Evolutionary conservation across 2,329 filamentous ascomycete genomes (phyloP), one percentile per base, ranked within the genome.

Genomic region (Hypoxylon sp.): DNA sequence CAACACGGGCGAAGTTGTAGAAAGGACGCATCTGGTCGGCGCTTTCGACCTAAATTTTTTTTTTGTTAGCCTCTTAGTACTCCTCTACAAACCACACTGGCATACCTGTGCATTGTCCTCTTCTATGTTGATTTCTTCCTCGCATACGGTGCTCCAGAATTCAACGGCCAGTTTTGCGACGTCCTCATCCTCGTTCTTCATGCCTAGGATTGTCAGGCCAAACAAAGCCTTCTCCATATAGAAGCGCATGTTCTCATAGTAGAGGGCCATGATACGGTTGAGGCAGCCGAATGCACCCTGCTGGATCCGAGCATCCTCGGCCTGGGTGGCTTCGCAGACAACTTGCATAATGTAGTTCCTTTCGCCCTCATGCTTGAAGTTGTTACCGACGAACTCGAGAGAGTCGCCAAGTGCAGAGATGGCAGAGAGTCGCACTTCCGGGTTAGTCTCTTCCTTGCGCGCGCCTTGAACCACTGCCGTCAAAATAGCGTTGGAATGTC

Each of bases 311-410:
- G 87, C 88, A 79, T 99, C 96, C 0, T 91, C 86, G 73, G 95
- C 93, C 82, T 99, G 96, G 58, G 96, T 99, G 73, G 96, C 96
- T 84, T 99, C 96, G 82, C 96, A 99, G 75, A 99, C 93, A 71
- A 99, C 96, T 84, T 99, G 96, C 96, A 99, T 99, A 77, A 99
- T 99, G 84, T 98, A 99, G 84, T 99, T 99, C 72, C 96, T 91
- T 85, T 99, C 96, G 75, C 95, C 96, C 81, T 99, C 96, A 75
- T 98, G 96, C 81, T 97, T 96, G 81, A 99, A 99, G 83, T 99
- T 99, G 82, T 93, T 96, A 71, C 93, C 89, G 62, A 99, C 95
- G 76, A 99, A 99, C 80, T 99, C 96, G 64, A 98, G 90, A 38
- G 95, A 97, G 80, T 99, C 96, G 74, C 94, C 93, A 45, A 99